Evolutionary conservation across 192 early-diverging fungal species (phyloP).

Genomic region (Entophlyctis helioformis): DNA sequence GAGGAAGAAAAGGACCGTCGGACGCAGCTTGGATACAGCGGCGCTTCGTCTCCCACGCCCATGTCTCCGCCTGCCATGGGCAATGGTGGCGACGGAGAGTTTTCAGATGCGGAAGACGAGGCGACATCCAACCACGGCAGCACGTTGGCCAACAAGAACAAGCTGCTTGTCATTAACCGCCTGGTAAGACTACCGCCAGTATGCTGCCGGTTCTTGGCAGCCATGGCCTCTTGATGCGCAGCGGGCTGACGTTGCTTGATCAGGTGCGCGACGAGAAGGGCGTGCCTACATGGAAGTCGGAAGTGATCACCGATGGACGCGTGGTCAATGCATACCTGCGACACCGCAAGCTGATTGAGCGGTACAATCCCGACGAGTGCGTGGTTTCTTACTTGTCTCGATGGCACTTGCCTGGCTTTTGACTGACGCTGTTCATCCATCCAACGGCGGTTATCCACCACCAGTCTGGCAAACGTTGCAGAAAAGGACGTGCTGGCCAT

Average conservation of each 20-base stretch:
- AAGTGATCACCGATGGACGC: constrained; percentile 65
- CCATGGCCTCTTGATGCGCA: too few relatives aligned
- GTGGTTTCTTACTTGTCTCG: background rate
- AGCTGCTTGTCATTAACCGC: constrained; percentile 49
- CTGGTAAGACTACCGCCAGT: too few relatives aligned
- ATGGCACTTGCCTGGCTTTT: background rate
- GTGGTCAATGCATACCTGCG: constrained; percentile 87
- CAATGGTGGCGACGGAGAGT: background rate
- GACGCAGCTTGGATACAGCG: constrained; percentile 6
- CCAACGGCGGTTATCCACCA: background rate
- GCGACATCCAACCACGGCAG: constrained; percentile 14
- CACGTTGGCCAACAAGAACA: constrained; percentile 39
- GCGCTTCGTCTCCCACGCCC: constrained; percentile 1
- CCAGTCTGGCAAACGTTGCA: background rate
- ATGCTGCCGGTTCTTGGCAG: too few relatives aligned
- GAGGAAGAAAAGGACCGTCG: constrained; percentile 20
- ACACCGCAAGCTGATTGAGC: constrained; percentile 70
- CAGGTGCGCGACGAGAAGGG: too few relatives aligned
- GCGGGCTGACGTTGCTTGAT: too few relatives aligned
- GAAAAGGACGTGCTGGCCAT: constrained; percentile 3
- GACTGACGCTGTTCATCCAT: background rate
- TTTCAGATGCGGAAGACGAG: constrained; percentile 6
- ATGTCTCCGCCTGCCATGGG: constrained; percentile 9
- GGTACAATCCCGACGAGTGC: background rate
- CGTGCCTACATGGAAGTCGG: constrained; percentile 51